A percentile compares a stretch with the other conserved stretches of the same genome.
phyloP scores from a whole-genome alignment of 768 basidiomycete species.

The Pleurotus tuber-regium region DNA sequence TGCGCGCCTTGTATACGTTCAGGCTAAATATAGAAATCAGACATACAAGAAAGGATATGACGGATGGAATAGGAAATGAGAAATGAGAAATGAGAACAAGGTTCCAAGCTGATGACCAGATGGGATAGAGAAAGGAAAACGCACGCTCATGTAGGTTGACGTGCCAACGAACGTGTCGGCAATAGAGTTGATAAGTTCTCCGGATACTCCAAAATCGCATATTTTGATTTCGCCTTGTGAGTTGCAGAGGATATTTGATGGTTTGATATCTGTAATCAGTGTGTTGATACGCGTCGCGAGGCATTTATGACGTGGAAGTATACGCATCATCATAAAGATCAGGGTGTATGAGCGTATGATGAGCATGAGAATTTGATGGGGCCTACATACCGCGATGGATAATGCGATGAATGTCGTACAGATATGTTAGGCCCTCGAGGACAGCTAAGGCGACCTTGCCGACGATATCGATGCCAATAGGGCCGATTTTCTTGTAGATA shows the following conservation, averaged over 20 bases:
- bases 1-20: conserved; percentile 98
- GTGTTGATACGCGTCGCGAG: conserved; percentile 14
- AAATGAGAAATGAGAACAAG: no score
- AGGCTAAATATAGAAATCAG: conserved; percentile 53
- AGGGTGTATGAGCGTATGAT: no score
- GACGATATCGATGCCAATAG: conserved; percentile 91
- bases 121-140: no score
- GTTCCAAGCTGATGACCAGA: no score
- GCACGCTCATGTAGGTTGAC: conserved; percentile 98
- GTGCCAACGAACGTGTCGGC: conserved; percentile 99
- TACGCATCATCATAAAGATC: no score
- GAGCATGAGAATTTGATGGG: conserved; percentile 2
- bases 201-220: conserved; percentile 98
- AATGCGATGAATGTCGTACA: conserved; percentile 96
- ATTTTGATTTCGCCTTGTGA: conserved; percentile 97
- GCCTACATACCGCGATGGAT: conserved; percentile 89
- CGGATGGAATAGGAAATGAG: no score
- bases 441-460: conserved; percentile 94
- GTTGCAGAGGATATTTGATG: conserved; percentile 95
- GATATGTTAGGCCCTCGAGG: conserved; percentile 90
- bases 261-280: conserved; percentile 84
- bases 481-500: conserved; percentile 94
- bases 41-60: conserved; percentile 10
- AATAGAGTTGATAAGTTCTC: conserved; percentile 97
- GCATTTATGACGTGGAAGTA: no score